phyloP scores from a whole-genome alignment of 2,329 filamentous ascomycete genomes.

The Xylariaceae sp. region DNA sequence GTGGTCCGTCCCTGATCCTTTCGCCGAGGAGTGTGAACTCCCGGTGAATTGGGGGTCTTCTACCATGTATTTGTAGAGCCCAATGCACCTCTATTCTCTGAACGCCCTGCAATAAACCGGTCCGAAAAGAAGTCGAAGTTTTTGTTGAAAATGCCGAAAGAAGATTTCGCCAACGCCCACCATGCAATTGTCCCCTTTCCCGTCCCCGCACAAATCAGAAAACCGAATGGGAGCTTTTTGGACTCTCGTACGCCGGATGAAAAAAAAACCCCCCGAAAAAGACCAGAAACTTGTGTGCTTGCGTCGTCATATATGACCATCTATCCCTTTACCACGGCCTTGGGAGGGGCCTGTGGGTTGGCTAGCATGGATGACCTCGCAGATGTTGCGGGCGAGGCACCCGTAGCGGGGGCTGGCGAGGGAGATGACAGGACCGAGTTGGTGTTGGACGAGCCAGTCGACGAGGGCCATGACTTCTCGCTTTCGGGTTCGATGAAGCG shows the following conservation, averaged over 20 bases:
- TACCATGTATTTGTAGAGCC: neutral
- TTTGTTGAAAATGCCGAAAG: neutral
- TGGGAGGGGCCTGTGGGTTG: constrained; percentile 6
- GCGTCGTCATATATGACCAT: neutral
- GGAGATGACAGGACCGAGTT: constrained; percentile 3
- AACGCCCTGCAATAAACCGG: neutral
- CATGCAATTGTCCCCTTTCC: neutral
- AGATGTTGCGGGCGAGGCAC: constrained; percentile 4
- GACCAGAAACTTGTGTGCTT: neutral
- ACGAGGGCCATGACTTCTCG: constrained; percentile 19
- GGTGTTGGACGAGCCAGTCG: constrained; percentile 1
- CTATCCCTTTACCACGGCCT: constrained; percentile 4
- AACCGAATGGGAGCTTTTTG: neutral
- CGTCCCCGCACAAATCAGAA: neutral
- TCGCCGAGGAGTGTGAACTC: neutral
- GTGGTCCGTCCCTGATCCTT: neutral
- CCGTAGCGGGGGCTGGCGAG: neutral
- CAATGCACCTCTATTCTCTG: neutral
- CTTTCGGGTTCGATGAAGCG: constrained; percentile 17
- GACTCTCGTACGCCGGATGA: neutral
- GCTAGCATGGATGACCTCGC: constrained; percentile 8
- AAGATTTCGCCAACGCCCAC: neutral
- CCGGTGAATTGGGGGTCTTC: neutral
- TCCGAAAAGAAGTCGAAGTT: neutral
- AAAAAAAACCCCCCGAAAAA: neutral